phyloP scores from a whole-genome alignment of 305 asterid species.

The Fraxinus velutina region DNA sequence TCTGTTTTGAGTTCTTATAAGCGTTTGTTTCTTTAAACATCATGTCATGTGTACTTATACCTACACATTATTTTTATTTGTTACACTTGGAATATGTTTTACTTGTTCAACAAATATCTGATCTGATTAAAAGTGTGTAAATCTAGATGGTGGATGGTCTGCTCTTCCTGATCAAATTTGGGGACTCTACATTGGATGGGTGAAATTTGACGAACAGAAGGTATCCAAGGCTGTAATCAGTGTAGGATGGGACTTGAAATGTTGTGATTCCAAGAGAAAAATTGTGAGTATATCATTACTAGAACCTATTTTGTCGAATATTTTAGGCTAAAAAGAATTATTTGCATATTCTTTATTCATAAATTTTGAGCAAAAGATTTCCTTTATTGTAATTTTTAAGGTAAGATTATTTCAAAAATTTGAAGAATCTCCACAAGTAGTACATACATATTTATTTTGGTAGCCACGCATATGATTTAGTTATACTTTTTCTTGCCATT shows the following conservation, averaged over 20 bases:
- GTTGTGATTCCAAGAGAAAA: constrained; percentile 41
- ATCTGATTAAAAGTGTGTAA: background rate
- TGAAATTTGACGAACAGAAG: constrained; percentile 38
- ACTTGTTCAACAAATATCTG: background rate
- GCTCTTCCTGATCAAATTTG: constrained; percentile 65
- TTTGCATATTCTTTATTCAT: background rate
- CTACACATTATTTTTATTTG: background rate
- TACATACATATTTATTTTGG: background rate
- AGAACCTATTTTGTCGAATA: background rate
- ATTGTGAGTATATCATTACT: constrained; percentile 47
- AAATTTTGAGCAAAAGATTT: background rate
- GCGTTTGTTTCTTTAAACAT: background rate
- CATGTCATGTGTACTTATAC: background rate
- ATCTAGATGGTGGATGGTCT: constrained; percentile 46
- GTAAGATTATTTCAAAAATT: background rate
- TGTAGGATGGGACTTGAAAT: constrained; percentile 53
- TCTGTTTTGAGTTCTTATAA: background rate
- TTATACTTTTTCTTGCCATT: background rate
- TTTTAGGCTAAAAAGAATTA: background rate
- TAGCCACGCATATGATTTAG: background rate
- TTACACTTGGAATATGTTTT: background rate
- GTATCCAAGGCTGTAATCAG: constrained; percentile 56
- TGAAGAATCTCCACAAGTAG: background rate
- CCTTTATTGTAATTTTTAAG: background rate
- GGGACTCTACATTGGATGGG: constrained; percentile 86